Base-by-base conservation (phyloP, 148 eudicot species). In the Salicornia ramosissima region DNA sequence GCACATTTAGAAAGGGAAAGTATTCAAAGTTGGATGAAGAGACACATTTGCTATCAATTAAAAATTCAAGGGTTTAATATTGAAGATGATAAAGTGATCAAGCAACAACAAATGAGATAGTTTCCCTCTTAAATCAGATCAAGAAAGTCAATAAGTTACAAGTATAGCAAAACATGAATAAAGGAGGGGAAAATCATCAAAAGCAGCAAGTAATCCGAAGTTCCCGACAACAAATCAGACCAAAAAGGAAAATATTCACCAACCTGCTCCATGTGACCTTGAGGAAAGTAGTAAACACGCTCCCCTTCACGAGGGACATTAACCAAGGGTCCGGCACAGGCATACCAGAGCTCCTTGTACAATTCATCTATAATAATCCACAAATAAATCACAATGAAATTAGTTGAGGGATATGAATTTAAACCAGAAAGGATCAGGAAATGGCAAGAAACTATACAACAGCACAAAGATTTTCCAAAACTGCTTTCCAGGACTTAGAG, bases 211-310 rank as follows among this genome's bases (percentile, higher is more conserved):
- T 7, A 29, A 69, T 51, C 29, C 14, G 59, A 29, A 33, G 34
- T 13, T 43, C 16, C 14, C 22, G 21, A 28, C 40, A 25, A 58
- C 15, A 21, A 25, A 70, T 24, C 31, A 33, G 21, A 28, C 49
- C 24, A 26, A 63, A 45, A 71, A n/a, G 19, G 22, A 64, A 26
- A 18, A 33, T 61, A 26, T 57, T 39, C 67, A 71, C 45, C 56
- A 76, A 93, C 98, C 92, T 93, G 98, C 75, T 93, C 98, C 95
- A 90, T 90, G 75, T 93, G 98, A 47, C 98, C 98, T 70, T 90
- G 92, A 5, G 98, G 98, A 69, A 93, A 93, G 82, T 93, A 93
- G 76, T 93, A 93, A 65, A 88, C 96, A 10, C 90, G 81, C 78
- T 90, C 96, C n/a, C 83, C 90, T 65, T 83, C 83, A 65, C 92